Base-by-base conservation (phyloP, 108 stramenopile species). In the Conticribra weissflogii region DNA sequence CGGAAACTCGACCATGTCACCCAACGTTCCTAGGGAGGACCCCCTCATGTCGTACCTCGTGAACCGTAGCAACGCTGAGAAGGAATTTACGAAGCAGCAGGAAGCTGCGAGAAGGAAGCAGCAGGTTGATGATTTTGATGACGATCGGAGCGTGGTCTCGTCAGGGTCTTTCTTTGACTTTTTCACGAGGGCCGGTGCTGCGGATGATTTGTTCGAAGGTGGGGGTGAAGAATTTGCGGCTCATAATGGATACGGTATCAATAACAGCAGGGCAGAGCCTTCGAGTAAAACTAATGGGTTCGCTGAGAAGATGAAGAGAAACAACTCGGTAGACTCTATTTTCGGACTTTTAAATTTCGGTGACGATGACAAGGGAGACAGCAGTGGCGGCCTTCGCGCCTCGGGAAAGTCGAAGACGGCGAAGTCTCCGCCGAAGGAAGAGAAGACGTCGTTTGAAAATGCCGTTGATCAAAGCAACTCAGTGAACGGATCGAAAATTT, bases 391-490 rank as follows among this genome's bases (percentile, higher is more conserved):
- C n/a, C n/a, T n/a, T n/a, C n/a, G n/a, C n/a, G n/a, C n/a, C n/a
- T n/a, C n/a, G n/a, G n/a, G n/a, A n/a, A n/a, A n/a, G n/a, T n/a
- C n/a, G n/a, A n/a, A n/a, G n/a, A n/a, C n/a, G n/a, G n/a, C n/a
- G n/a, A n/a, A n/a, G n/a, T n/a, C n/a, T n/a, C n/a, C 19, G 18
- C 50, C 16, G 50, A 9, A 51, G 50, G 18, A 51, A 48, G 61
- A 49, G 15, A 36, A 62, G 48, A n/a, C 61, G 3, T 4, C 61
- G 1, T 47, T 62, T 18, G 34, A 62, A 31, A 25, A 14, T 62
- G 61, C 47, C 23, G 61, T 62, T 0, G 21, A 27, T 46, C 15
- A 62, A 16, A 47, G 27, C 15, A 23, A 44, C 0, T 62, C 61
- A 2, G 27, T 17, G 8, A 49, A 24, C 16, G 61, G 61, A 0